phyloP scores from a whole-genome alignment of 805 yeast species.

The Candida lessepsii region DNA sequence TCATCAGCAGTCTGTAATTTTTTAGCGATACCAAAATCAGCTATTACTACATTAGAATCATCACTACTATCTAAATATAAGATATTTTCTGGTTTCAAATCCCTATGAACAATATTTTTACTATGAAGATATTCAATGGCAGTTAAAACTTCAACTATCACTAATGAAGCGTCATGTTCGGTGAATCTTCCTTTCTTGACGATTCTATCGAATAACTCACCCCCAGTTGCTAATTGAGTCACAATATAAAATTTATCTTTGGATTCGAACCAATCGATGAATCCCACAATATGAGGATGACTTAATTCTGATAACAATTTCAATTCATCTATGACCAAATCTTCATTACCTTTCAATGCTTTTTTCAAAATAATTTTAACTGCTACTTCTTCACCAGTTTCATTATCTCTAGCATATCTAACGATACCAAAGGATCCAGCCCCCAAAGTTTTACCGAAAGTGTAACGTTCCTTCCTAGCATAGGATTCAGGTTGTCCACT shows the following conservation, averaged over 20 bases:
- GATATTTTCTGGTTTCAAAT: constrained; percentile 91
- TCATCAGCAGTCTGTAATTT: constrained; percentile 60
- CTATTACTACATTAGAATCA: constrained; percentile 75
- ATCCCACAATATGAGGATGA: constrained; percentile 87
- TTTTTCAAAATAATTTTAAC: constrained; percentile 85
- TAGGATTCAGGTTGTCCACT: constrained; percentile 74
- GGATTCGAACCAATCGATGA: constrained; percentile 91
- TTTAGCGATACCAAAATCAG: constrained; percentile 96
- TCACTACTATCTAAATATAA: constrained; percentile 57
- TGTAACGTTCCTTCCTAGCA: constrained; percentile 63
- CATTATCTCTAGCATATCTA: constrained; percentile 60
- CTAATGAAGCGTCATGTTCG: constrained; percentile 79
- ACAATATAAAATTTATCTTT: constrained; percentile 90
- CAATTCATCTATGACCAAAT: constrained; percentile 77
- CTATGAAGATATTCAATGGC: constrained; percentile 80
- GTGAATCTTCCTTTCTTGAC: constrained; percentile 79
- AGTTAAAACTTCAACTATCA: constrained; percentile 68
- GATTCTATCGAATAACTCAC: constrained; percentile 89
- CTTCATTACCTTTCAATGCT: constrained; percentile 75
- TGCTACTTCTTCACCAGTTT: constrained; percentile 70
- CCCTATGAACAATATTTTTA: constrained; percentile 84
- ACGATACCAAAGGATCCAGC: constrained; percentile 97
- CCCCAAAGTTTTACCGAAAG: constrained; percentile 82
- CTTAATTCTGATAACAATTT: constrained; percentile 60
- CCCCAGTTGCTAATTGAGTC: constrained; percentile 94